Evolutionary conservation across 805 yeast species (phyloP), one percentile per base, ranked within the genome.

Genomic region (Metschnikowia picachoensis): DNA sequence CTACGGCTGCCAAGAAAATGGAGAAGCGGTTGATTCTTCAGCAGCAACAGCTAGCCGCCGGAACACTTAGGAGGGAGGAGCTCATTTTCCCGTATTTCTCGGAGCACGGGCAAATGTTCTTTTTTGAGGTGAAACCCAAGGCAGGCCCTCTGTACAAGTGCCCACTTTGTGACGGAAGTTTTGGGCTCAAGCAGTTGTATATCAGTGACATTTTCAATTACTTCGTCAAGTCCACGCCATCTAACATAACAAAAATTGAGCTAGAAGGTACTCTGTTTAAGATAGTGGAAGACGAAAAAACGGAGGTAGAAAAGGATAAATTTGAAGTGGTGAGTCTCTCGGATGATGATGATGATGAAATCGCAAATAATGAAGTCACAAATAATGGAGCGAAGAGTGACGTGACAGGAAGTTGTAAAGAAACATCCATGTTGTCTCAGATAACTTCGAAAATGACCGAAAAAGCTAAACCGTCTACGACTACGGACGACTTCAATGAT

Each of bases 151-250:
- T 50, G 2, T 72, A 67, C 58, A 61, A 59, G 45, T 72, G 77
- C 50, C 76, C 76, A 4, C 48, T 71, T 13, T 72, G 77, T 48
- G 73, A 72, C 52, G 50, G 43, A 16, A 46, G 49, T 36, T 72
- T 72, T 46, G 62, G 59, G 15, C 55, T 72, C 35, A 59, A 55
- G 41, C 69, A 68, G 39, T 52, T 72, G 15, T 57, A 56, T 41
- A 67, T 72, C 16, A 64, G 70, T 43, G 74, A 71, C 43, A 59
- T 69, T 7, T 68, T 63, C 60, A 72, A 72, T 44, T 72, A 61
- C 48, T 72, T 72, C 45, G 69, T 72, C 32, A 70, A 67, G 44
- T 63, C 64, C 15, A 68, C 75, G 0, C 73, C 74, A 2, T 44
- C 37, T 37, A 60, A 63, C 28, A 59, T 66, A 8, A 64, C 64